Conservation (phyloP, 139 green algal species). For the Chloropicon primus region DNA sequence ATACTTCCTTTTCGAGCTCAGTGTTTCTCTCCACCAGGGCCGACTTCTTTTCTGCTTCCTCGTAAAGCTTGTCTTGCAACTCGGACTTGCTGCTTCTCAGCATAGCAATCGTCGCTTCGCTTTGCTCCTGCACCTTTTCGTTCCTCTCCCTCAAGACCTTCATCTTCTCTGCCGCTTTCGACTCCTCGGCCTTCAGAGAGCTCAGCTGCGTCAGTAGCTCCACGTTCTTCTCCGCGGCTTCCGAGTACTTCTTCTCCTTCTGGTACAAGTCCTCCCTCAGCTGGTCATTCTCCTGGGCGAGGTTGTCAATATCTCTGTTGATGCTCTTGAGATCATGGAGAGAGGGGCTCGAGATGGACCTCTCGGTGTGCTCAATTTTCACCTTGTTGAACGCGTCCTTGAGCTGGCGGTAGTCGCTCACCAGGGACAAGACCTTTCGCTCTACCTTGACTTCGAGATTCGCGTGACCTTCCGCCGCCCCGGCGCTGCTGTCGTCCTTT, state of each 20-base stretch:
- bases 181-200: neutral
- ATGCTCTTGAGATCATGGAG: neutral
- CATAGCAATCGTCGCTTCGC: neutral
- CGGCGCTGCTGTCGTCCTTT: neutral
- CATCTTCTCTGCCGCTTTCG: neutral
- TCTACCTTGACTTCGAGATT: neutral
- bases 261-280: neutral
- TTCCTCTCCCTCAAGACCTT: neutral
- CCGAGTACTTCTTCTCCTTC: neutral
- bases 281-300: neutral
- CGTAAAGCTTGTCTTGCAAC: neutral
- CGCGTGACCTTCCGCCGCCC: neutral
- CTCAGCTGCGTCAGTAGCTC: neutral
- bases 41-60: neutral
- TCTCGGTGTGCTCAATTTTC: neutral
- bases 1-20: neutral
- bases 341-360: neutral
- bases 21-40: neutral
- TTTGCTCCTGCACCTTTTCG: neutral
- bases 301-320: neutral
- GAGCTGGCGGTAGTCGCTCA: neutral
- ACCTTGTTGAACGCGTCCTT: neutral
- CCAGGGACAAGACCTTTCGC: neutral
- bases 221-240: neutral
- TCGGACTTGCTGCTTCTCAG: neutral